These are phyloP conservation scores for Verticillium nubilum DNA, from an alignment of 2,329 filamentous ascomycete genomes.

Conservation along the genomic window DNA sequence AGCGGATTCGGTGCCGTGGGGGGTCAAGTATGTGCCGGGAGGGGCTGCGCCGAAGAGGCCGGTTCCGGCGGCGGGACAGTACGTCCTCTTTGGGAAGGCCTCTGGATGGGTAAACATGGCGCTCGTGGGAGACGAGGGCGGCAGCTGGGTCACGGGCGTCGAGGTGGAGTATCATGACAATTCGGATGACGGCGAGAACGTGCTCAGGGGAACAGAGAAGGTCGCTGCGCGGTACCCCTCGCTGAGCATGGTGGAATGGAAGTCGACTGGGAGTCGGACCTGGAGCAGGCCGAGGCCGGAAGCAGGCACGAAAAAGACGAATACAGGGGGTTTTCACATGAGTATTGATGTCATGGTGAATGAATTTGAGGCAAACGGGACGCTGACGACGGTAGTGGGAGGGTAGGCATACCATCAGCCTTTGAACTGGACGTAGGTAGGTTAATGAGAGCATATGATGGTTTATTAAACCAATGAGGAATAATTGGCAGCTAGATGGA, in stretches of 20 bases:
- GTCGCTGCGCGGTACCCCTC: conserved; percentile 16
- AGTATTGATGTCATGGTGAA: conserved; percentile 30
- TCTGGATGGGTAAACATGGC: conserved; percentile 15
- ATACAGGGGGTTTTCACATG: conserved; percentile 30
- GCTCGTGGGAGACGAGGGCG: neutral
- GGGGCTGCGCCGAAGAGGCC: neutral
- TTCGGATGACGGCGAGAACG: conserved; percentile 26
- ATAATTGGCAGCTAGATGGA: too few species aligned
- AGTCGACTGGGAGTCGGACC: neutral
- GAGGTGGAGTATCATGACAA: conserved; percentile 24
- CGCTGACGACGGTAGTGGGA: conserved; percentile 29
- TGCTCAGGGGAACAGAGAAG: conserved; percentile 27
- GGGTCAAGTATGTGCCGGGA: conserved; percentile 1
- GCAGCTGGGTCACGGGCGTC: conserved; percentile 20
- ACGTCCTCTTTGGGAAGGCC: conserved; percentile 12
- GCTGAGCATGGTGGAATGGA: neutral
- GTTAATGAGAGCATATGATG: too few species aligned
- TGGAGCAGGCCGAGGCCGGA: conserved; percentile 24
- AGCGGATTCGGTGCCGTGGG: conserved; percentile 2
- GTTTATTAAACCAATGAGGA: too few species aligned
- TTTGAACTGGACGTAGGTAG: conserved; percentile 21
- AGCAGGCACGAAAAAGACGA: conserved; percentile 29
- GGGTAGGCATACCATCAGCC: conserved; percentile 31
- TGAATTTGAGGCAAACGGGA: conserved; percentile 34
- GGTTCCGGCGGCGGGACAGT: conserved; percentile 6